Base-by-base conservation (phyloP, 2,329 filamentous ascomycete species). In the Meredithiella fracta region DNA sequence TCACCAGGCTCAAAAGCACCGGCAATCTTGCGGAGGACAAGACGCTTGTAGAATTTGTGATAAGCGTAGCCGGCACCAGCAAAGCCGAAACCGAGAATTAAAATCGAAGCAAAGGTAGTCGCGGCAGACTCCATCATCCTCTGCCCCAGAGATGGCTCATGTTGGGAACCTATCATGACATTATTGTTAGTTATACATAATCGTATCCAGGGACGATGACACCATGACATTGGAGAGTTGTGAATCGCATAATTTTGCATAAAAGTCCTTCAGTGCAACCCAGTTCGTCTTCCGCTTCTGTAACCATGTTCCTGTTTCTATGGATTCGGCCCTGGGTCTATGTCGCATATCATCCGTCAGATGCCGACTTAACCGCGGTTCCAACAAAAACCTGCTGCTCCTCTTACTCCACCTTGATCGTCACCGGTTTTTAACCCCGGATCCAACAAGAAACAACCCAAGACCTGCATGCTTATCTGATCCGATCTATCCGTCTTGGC, bases 1-100 rank as follows among this genome's bases (percentile, higher is more conserved):
- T 98, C 92, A 9, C 92, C 92, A 1, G 90, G 89, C 58, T 85
- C 77, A 68, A 98, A 98, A 23, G 92, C 92, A 62, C 85, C 84
- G 61, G 86, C 80, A 75, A 98, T 97, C 70, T 98, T 98, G 61
- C 82, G 72, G n/a, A 97, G 72, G 26, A 97, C 88, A 56, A 94
- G 70, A 68, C 83, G 77, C 71, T 98, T 98, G 77, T 98, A 97
- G 65, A 78, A 80, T 63, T 77, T 80, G 67, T 92, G 86, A 65
- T 92, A 94, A 51, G 76, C 74, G 67, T 86, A 91, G 23, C 83
- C 87, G 5, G 86, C 85, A 23, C 77, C 63, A 47, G 72, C 75
- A 63, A 82, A 83, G 29, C 77, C 80, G 17, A 76, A 71, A 62
- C 82, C 86, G 31, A 91, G 70, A 15, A 91, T 79, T 9, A 82